Evolutionary conservation across 352 stramenopile genomes (phyloP).

Genomic region (Thalassiosira pacifica): DNA sequence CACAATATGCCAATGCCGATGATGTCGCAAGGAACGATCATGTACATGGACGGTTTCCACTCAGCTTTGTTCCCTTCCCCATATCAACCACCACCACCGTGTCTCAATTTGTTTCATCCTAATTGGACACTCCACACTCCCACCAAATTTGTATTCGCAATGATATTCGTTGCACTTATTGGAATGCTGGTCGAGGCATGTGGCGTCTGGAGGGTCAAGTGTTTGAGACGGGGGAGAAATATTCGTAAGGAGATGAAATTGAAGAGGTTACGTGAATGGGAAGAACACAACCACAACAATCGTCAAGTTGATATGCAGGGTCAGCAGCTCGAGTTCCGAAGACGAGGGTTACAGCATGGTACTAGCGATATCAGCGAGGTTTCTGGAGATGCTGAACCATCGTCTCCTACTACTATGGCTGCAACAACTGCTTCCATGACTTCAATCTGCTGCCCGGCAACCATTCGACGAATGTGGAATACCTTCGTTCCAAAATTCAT

Average conservation of each 20-base stretch:
- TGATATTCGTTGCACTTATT: slow-evolving; percentile 44
- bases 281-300: slow-evolving; percentile 15
- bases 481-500: slow-evolving; percentile 23
- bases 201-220: slow-evolving; percentile 47
- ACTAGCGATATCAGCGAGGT: slow-evolving; percentile 20
- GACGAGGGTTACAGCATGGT: neutral
- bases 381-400: neutral
- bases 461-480: slow-evolving; percentile 28
- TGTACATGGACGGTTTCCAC: slow-evolving; percentile 66
- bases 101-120: slow-evolving; percentile 53
- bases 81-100: slow-evolving; percentile 31
- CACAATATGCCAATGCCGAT: slow-evolving; percentile 25
- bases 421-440: neutral
- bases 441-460: slow-evolving; percentile 19
- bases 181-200: slow-evolving; percentile 59
- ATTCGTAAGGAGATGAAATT: slow-evolving; percentile 22
- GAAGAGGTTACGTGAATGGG: slow-evolving; percentile 5
- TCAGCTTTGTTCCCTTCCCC: slow-evolving; percentile 51
- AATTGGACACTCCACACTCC: slow-evolving; percentile 50
- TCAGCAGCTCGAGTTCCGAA: slow-evolving; percentile 7
- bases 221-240: slow-evolving; percentile 29
- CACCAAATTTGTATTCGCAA: slow-evolving; percentile 50
- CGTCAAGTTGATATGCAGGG: neutral
- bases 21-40: slow-evolving; percentile 44
- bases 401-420: neutral